Evolutionary conservation across 208 protist genomes (phyloP), one percentile per base, ranked within the genome.

Genomic region (Trypanosoma mega): DNA sequence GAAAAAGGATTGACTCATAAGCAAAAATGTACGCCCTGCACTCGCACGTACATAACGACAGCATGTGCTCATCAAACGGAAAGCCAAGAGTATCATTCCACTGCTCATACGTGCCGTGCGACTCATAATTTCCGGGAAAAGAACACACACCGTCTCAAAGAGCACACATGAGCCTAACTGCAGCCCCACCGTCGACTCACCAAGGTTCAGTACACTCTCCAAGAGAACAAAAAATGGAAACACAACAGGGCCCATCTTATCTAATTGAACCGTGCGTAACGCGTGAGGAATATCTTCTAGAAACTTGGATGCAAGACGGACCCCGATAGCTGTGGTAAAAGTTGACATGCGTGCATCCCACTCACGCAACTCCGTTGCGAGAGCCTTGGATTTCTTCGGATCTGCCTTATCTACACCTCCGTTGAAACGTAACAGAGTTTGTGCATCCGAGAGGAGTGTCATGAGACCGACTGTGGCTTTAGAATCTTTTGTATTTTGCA

Each of bases 41-140:
- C 75, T 77, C 27, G 56, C 58, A 48, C 90, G 85, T 27, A 96
- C 90, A 56, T 87, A 72, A 63, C 85, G 76, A 59, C 76, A 93
- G 57, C 80, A 92, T 48, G 74, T 89, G 66, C 86, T 92, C 86
- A 96, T 92, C 49, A 96, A 72, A 53, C 85, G 84, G 59, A 92
- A 89, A 8, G 76, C 83, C 14, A 96, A 71, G 18, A 92, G 67
- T 30, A 89, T 68, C 72, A 96, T 78, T 29, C 86, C 86, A 47
- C 62, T 78, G 49, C 79, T 75, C 86, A 93, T 92, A 9, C 68
- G 67, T 11, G 77, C 78, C 63, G 86, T 84, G 30, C 76, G 58
- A 59, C 80, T 89, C 52, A 92, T 82, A 34, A 93, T 88, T 57
- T 90, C 85, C 1, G 85, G 90, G 59, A 92, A 88, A 11, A 96